Base-by-base conservation (phyloP, 2,329 filamentous ascomycete species). In the Ascochyta koolunga region DNA sequence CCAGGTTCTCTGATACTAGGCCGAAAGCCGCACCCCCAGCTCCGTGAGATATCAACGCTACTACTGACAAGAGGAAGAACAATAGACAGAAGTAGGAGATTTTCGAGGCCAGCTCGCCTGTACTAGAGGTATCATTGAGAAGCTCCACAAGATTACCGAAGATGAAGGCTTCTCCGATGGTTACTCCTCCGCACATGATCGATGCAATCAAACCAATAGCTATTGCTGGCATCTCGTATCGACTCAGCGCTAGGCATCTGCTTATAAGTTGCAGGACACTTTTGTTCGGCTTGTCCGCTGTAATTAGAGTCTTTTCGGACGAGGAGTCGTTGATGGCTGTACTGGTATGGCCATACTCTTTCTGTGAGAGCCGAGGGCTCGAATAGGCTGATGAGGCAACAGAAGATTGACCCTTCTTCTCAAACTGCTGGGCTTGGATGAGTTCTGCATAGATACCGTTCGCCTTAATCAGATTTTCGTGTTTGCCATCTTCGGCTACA, bases 51-150 rank as follows among this genome's bases (percentile, higher is more conserved):
- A 75, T 60, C 0, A 83, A 63, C n/a, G 78, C 79, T 27, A 83
- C 74, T 7, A 83, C 68, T 3, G 81, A 80, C 7, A 86, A 74
- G 5, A 82, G 69, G 58, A 86, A 84, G 69, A 82, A 82, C 60
- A 82, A 74, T 4, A 81, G 59, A 49, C 77, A 80, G 59, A 77
- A 80, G 54, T 80, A 76, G 6, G 78, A 67, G 1, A 76, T 71
- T 57, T 42, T 67, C 48, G 61, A 70, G 54, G 64, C 56, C 8
- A 68, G 24, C 24, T 66, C 51, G 21, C 52, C 47, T 22, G 55
- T 46, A 21, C 54, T 44, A 9, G 58, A 61, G 15, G 64, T 64
- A n/a, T 64, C 61, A 36, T 71, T 71, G 35, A 70, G 59, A 2
- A 69, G 55, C 42, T 72, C 62, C n/a, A 72, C 67, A 4, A 68